Evolutionary conservation across 352 stramenopile species (phyloP).

Genomic region (Sclerospora graminicola): DNA sequence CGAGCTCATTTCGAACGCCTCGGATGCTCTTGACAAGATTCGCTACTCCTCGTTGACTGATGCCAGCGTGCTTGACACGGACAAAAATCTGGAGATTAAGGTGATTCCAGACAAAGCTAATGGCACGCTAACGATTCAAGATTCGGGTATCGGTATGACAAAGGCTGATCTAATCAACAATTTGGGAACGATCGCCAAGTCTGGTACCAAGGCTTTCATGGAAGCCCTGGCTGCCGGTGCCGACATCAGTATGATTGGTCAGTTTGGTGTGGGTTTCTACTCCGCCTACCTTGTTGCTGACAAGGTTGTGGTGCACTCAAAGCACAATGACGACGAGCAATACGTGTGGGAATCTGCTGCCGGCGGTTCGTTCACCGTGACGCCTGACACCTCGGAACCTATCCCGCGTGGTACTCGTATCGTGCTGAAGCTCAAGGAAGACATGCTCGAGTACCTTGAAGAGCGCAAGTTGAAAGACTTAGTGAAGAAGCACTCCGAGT

Average conservation of each 20-base stretch:
- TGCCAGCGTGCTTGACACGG: slow-evolving; percentile 89
- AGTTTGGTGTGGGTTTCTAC: slow-evolving; percentile 99
- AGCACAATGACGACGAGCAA: slow-evolving; percentile 98
- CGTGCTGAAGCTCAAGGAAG: slow-evolving; percentile 97
- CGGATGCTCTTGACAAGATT: slow-evolving; percentile 97
- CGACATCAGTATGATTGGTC: slow-evolving; percentile 99
- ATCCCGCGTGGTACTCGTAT: slow-evolving; percentile 92
- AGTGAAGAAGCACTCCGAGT: slow-evolving; percentile 99
- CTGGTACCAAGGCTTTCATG: slow-evolving; percentile 99
- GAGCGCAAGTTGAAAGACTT: slow-evolving; percentile 98
- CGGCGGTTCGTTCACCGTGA: slow-evolving; percentile 96
- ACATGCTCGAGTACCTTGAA: slow-evolving; percentile 99
- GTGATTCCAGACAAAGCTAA: slow-evolving; percentile 99
- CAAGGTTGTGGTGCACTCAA: slow-evolving; percentile 97
- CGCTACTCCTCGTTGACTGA: slow-evolving; percentile 96
- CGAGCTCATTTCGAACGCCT: slow-evolving; percentile 95
- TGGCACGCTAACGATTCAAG: slow-evolving; percentile 97
- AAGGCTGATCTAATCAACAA: slow-evolving; percentile 99
- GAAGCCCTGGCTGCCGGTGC: slow-evolving; percentile 95
- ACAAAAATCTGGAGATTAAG: slow-evolving; percentile 98
- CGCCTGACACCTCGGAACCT: slow-evolving; percentile 77
- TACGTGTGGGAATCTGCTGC: slow-evolving; percentile 97
- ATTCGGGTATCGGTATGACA: slow-evolving; percentile 99
- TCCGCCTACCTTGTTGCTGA: slow-evolving; percentile 99
- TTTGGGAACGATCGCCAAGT: slow-evolving; percentile 99